Evolutionary conservation across 306 rosid genomes (phyloP), one percentile per base, ranked within the genome.

Genomic region (Elaeagnus macrophylla): DNA sequence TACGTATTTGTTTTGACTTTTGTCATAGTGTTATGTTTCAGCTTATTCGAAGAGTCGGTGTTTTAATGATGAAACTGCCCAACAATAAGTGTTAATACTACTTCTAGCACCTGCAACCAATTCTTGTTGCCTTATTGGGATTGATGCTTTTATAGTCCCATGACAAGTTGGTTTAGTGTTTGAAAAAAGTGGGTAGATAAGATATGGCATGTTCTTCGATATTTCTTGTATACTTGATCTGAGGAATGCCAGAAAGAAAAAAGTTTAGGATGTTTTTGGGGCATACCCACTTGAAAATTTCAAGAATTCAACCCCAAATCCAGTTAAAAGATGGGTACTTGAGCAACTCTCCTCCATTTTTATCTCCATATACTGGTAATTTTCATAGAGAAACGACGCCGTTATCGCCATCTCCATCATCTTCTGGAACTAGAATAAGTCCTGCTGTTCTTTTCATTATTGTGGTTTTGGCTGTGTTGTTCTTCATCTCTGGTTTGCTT

Each of bases 391-490:
- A 76, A 42, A 39, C 85, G 37, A 41, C 40, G 43, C 61, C 76
- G 57, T 51, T 61, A 4, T 45, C 81, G 10, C 3, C 82, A 12
- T 17, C 77, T 25, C 16, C 83, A 5, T 32, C 97, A 15, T 76
- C 96, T 36, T 77, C 95, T 61, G 80, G 96, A 40, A 71, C 85
- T 68, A 91, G 68, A 47, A 86, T 82, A 62, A 91, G 93, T 70
- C 99, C 99, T 3, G 99, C 96, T 60, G 85, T 91, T 73, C 96
- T 91, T 53, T 91, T 91, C 62, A 77, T 91, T 44, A 91, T 91
- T 48, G 99, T 91, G 47, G 84, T 91, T 71, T 67, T 91, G 54
- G 99, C 99, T 43, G 95, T 87, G 16, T 54, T 87, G 56, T 91
- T 91, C 51, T 91, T 91, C 81, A 81, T 91, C 53, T 86, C 99